Evolutionary conservation across 2,329 filamentous ascomycete species (phyloP).

Genomic region (Ceratocystis ficicola): DNA sequence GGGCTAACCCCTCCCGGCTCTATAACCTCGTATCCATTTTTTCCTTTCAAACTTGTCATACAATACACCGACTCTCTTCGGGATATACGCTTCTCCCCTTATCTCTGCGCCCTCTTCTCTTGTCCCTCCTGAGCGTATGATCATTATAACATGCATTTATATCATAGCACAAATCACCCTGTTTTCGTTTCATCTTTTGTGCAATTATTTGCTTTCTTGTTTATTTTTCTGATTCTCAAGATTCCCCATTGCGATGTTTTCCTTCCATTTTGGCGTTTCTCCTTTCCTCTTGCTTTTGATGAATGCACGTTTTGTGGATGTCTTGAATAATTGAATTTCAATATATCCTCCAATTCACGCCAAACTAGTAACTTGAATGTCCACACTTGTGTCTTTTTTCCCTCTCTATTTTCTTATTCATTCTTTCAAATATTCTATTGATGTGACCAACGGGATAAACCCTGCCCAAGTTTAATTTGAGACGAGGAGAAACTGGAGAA

Average conservation of each 20-base stretch:
- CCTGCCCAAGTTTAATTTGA: too few species aligned
- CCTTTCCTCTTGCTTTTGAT: background rate
- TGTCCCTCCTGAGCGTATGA: background rate
- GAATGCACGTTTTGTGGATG: background rate
- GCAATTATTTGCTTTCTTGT: background rate
- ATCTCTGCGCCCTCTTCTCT: background rate
- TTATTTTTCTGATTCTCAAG: constrained; percentile 4
- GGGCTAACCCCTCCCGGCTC: background rate
- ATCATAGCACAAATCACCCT: background rate
- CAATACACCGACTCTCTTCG: background rate
- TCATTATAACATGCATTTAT: background rate
- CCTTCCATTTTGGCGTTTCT: background rate
- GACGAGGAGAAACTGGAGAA: too few species aligned
- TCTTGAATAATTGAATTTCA: background rate
- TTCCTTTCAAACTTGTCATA: background rate
- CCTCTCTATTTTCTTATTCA: background rate
- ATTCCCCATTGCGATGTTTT: constrained; percentile 8
- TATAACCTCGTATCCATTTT: background rate
- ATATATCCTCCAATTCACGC: background rate
- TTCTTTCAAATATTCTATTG: background rate
- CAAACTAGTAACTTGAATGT: too few species aligned
- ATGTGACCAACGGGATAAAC: too few species aligned
- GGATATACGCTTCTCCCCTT: background rate
- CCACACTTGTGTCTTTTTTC: background rate
- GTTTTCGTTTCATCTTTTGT: background rate